A percentile compares a stretch with the other conserved stretches of the same genome.
Evolutionary conservation across 179 eudicot species (phyloP).

Genomic region (Beta lomatogona): DNA sequence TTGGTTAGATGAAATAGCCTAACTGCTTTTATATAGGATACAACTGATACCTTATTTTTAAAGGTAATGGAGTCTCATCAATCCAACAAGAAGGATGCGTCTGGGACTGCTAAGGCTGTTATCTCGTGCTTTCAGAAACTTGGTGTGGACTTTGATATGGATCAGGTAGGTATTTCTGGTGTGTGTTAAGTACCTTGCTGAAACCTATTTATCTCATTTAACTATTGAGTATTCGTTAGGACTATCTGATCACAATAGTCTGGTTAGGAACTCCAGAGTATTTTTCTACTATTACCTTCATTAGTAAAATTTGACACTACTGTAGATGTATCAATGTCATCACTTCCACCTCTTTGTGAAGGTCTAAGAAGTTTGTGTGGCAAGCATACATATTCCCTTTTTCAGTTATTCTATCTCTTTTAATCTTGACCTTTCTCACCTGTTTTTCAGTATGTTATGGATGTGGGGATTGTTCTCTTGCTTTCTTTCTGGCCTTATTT

Average conservation of each 20-base stretch:
- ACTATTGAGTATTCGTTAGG: neutral
- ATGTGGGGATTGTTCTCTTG: neutral
- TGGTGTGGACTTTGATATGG: slow-evolving; percentile 71
- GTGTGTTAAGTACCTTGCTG: neutral
- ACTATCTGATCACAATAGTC: neutral
- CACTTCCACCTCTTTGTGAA: neutral
- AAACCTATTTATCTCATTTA: neutral
- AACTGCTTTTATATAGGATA: neutral
- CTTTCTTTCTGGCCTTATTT: neutral
- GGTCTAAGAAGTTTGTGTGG: neutral
- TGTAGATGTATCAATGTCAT: neutral
- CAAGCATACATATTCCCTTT: neutral
- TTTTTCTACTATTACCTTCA: neutral
- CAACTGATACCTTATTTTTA: slow-evolving; percentile 6
- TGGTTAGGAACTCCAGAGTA: neutral
- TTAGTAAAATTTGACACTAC: neutral
- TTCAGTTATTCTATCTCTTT: neutral
- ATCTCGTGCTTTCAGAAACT: slow-evolving; percentile 89
- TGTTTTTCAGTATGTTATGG: neutral
- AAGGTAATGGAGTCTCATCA: slow-evolving; percentile 97
- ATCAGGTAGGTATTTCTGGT: slow-evolving; percentile 49
- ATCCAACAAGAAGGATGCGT: slow-evolving; percentile 72
- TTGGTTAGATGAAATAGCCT: neutral
- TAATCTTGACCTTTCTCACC: neutral
- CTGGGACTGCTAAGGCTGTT: slow-evolving; percentile 98